A percentile compares a stretch with the other conserved stretches of the same genome.
Conservation (phyloP, 768 basidiomycete species). For the Butyriboletus loyo region DNA sequence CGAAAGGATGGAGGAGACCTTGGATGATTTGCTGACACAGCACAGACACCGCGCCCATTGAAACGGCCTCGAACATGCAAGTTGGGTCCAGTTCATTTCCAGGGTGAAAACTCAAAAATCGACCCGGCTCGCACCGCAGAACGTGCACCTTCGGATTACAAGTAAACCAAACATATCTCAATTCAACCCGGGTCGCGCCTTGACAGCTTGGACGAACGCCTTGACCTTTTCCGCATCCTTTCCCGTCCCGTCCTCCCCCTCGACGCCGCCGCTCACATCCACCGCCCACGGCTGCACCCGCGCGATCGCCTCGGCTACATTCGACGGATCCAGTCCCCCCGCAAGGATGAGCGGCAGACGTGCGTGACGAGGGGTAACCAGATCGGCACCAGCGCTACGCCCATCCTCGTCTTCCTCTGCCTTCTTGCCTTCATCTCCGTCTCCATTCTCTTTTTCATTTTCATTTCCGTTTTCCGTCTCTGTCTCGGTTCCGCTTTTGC, state of each 20-base stretch:
- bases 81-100: too few species aligned
- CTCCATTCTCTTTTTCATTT: too few species aligned
- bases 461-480: neutral
- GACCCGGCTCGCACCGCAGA: too few species aligned
- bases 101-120: too few species aligned
- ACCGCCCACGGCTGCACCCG: conserved; percentile 83
- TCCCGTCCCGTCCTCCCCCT: conserved; percentile 51
- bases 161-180: too few species aligned
- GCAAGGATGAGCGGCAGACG: conserved; percentile 83
- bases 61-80: too few species aligned
- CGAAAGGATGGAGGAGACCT: too few species aligned
- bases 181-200: too few species aligned
- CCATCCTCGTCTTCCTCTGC: neutral
- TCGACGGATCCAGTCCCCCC: conserved; percentile 78
- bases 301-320: conserved; percentile 68
- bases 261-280: conserved; percentile 93
- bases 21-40: neutral
- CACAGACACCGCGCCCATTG: too few species aligned
- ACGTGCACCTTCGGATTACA: too few species aligned
- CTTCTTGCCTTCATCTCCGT: neutral
- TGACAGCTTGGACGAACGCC: conserved; percentile 56
- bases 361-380: conserved; percentile 13
- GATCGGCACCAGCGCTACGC: neutral
- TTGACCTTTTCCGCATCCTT: conserved; percentile 65
- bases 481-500: neutral